Evolutionary conservation across 495 filamentous ascomycete species (phyloP), one percentile per base, ranked within the genome.

Genomic region (Stereocaulon alpinum): DNA sequence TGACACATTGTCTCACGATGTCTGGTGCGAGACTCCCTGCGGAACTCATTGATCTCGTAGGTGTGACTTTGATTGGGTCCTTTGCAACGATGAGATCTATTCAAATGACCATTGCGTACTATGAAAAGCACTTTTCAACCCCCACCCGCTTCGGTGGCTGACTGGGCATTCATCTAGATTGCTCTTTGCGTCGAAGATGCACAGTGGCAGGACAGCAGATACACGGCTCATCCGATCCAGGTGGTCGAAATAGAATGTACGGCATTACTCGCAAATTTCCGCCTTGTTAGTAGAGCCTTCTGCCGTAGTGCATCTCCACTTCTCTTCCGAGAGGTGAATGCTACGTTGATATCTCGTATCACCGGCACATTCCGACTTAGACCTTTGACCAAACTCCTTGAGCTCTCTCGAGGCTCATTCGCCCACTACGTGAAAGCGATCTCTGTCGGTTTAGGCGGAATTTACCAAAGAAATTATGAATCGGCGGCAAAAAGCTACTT

Each of bases 11-110:
- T n/a, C 17, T 50, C 4, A 27, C 1, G 0, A 50, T 50, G 47
- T 32, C 24, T 27, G 27, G 24, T 6, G n/a, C 14, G 1, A 50
- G n/a, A 9, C 15, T 50, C n/a, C 47, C 47, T 30, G 47, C 15
- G n/a, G 47, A 50, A 24, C 47, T 50, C 24, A 30, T 50, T 50
- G 47, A 50, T 17, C 47, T 50, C 29, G 47, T 50, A 50, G 17
- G 47, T 50, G 5, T 37, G 32, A 37, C 11, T 37, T 11, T 11
- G 5, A 37, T 2, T 37, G 5, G 32, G 32, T 37, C 32, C 6
- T 6, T 37, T 37, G 32, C 32, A 37, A 37, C 11, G 32, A 37
- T 6, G 24, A 24, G 3, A 24, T 3, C 24, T 24, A 1, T 37
- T 2, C 32, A 37, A 7, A 7, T 11, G 32, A 37, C 5, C 0